These are phyloP conservation scores for Gymnopus androsaceus DNA, from an alignment of 1,284 basidiomycete species.

Conservation along the genomic window DNA sequence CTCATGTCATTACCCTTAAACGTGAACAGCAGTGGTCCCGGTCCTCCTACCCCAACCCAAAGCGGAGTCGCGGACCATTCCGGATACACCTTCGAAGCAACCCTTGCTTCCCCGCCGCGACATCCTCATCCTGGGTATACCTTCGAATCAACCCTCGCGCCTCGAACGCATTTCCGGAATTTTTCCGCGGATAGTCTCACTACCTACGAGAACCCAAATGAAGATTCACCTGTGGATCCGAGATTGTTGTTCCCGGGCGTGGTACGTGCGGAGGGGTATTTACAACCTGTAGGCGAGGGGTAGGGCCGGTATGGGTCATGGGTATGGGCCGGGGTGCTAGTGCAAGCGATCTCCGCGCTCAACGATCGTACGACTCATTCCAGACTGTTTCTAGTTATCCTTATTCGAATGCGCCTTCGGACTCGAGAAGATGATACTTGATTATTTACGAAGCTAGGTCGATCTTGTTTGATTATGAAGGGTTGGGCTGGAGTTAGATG, in stretches of 20 bases:
- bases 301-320: background rate
- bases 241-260: conserved; percentile 2
- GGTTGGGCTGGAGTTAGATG: background rate
- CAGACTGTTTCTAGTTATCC: background rate
- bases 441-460: too few species aligned
- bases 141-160: conserved; percentile 3
- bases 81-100: conserved; percentile 4
- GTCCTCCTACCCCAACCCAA: background rate
- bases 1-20: conserved; percentile 1
- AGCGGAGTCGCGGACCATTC: background rate
- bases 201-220: background rate
- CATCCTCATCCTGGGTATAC: conserved; percentile 1
- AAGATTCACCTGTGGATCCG: background rate
- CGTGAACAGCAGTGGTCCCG: background rate
- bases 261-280: conserved; percentile 5
- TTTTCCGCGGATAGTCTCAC: conserved; percentile 6
- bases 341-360: background rate
- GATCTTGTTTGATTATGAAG: too few species aligned
- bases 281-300: background rate
- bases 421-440: background rate
- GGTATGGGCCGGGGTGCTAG: background rate
- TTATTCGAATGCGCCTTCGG: background rate
- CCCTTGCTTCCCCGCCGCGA: too few species aligned
- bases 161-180: conserved; percentile 1
- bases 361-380: background rate